Evolutionary conservation across 2,329 filamentous ascomycete species (phyloP), one percentile per base, ranked within the genome.

Genomic region (Alternaria dauci): DNA sequence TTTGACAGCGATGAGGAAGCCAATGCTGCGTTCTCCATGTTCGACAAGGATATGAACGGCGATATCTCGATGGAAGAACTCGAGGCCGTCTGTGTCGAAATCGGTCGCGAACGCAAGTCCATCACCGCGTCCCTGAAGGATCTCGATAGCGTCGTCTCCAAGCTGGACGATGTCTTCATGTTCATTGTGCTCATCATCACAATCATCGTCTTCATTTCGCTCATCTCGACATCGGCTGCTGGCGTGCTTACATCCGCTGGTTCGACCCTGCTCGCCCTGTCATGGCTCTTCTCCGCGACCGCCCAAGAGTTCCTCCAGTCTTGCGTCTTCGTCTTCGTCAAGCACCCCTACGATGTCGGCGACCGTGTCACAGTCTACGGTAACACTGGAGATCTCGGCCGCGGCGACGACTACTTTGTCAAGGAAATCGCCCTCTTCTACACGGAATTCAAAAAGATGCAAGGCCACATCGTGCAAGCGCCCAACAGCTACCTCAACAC

Each of bases 371-470:
- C 91, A 1, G 87, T 98, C 20, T 97, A 97, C 72, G 94, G 94
- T 55, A 96, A 93, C 71, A 93, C 93, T 0, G 94, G 94, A 62
- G 85, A 89, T n/a, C 77, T 85, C 16, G 85, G 93, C 73, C 87
- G 86, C 36, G 94, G 94, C 46, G 94, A 97, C 70, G 94, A 97
- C 72, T 98, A 97, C 79, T 97, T 96, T 67, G 94, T 98, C 55
- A 96, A 96, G 55, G 92, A 97, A 74, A 96, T 98, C 56, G 91
- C 93, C 1, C 85, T 98, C 1, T 85, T 97, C 16, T 98, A 95
- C 77, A 98, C 94, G 14, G 94, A 97, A 74, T 97, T 97, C 83
- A 97, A 97, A 85, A 97, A 97, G 83, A 94, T 97, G 91, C 91
- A 97, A 78, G 94, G 94, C 2, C 94, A 97, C 71, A 90, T 97